Evolutionary conservation across 306 rosid species (phyloP).

Genomic region (Luffa aegyptiaca): DNA sequence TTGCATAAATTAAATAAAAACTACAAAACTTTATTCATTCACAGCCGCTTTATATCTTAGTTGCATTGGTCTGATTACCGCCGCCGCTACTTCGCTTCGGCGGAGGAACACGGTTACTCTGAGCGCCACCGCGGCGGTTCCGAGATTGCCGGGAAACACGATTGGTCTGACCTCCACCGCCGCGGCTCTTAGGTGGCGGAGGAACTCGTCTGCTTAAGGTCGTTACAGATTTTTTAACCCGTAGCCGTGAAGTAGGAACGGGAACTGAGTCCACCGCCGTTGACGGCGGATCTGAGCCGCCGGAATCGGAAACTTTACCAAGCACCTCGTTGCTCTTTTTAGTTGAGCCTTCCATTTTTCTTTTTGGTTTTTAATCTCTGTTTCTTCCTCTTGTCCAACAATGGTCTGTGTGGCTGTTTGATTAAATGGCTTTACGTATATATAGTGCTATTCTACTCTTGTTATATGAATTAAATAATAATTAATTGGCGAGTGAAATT

Average conservation of each 20-base stretch:
- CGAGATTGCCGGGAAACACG: not conserved
- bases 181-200: not conserved
- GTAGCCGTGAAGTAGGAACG: not conserved
- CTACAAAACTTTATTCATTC: too few relatives aligned
- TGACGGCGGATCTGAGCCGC: not conserved
- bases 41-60: not conserved
- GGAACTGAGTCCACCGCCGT: not conserved
- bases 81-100: not conserved
- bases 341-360: not conserved
- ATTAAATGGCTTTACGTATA: not conserved
- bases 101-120: not conserved
- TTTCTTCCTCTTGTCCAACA: not conserved
- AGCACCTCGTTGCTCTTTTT: not conserved
- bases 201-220: not conserved
- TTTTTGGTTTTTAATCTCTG: not conserved
- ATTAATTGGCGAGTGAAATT: not conserved
- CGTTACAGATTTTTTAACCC: not conserved
- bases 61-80: not conserved
- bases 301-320: not conserved
- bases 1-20: too few relatives aligned
- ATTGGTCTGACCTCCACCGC: not conserved
- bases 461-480: not conserved
- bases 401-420: not conserved
- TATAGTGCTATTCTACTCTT: not conserved
- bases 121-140: not conserved